Conservation (phyloP, 345 rosid species). For the Microthlaspi erraticum region DNA sequence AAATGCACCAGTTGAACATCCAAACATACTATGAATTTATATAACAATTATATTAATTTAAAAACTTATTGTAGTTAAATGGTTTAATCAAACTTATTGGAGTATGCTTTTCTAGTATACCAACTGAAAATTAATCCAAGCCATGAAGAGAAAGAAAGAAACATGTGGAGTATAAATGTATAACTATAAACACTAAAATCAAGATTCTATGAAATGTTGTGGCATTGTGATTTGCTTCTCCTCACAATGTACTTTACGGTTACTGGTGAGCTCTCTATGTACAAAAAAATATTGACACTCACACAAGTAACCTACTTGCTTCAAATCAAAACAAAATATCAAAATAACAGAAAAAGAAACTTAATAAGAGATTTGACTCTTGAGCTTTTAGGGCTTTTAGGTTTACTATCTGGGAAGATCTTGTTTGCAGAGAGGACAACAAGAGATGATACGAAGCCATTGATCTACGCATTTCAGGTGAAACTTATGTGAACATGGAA, state of each 20-base stretch:
- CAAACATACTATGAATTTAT: neutral
- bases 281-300: conserved; percentile 41
- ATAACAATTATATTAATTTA: conserved; percentile 5
- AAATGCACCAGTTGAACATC: conserved; percentile 9
- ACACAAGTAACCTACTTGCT: conserved; percentile 46
- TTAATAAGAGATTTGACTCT: conserved; percentile 29
- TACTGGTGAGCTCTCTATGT: conserved; percentile 47
- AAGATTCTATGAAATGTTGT: conserved; percentile 25
- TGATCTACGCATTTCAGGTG: conserved; percentile 96
- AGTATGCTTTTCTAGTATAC: neutral
- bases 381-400: conserved; percentile 10
- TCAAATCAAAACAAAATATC: conserved; percentile 15
- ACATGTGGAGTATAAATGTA: neutral
- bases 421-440: conserved; percentile 97
- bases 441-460: conserved; percentile 92
- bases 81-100: neutral
- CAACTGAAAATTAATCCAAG: neutral
- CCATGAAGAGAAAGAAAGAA: conserved; percentile 9
- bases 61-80: neutral
- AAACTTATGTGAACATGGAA: conserved; percentile 92
- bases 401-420: conserved; percentile 62
- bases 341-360: neutral
- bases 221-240: conserved; percentile 28
- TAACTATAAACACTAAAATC: conserved; percentile 22
- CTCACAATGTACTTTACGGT: conserved; percentile 34